Conservation (phyloP, 352 stramenopile genomes). For the Pilasporangium apinafurcum region DNA sequence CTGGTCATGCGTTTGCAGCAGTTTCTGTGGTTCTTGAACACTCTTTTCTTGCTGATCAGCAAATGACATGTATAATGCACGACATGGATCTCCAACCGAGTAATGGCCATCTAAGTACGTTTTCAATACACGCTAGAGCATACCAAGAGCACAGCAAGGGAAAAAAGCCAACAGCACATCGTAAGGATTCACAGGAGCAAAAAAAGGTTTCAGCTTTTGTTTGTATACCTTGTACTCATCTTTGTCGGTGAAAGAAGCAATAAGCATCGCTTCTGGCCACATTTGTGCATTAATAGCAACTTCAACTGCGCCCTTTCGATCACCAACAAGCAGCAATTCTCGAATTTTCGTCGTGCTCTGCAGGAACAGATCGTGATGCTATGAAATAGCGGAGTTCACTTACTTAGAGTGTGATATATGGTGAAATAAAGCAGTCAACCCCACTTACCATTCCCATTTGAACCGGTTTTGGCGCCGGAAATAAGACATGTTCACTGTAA, state of each 20-base stretch:
- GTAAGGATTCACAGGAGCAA: no score
- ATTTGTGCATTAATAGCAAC: constrained; percentile 75
- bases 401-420: no score
- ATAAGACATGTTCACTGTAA: constrained; percentile 30
- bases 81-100: constrained; percentile 62
- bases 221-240: constrained; percentile 70
- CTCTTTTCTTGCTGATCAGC: constrained; percentile 82
- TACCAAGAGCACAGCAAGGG: background rate
- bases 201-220: background rate
- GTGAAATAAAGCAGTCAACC: no score
- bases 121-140: constrained; percentile 49
- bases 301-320: constrained; percentile 71
- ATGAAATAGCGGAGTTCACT: no score
- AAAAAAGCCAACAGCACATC: constrained; percentile 1
- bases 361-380: constrained; percentile 46
- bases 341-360: constrained; percentile 55
- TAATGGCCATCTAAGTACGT: constrained; percentile 80
- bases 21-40: constrained; percentile 72
- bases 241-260: constrained; percentile 80
- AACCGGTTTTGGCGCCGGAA: constrained; percentile 33
- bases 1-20: constrained; percentile 36
- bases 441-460: constrained; percentile 28
- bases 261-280: constrained; percentile 85
- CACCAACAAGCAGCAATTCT: constrained; percentile 65
- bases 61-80: constrained; percentile 75